Conservation (phyloP, 371 early-diverging fungal genomes). For the Parasitella parasitica region DNA sequence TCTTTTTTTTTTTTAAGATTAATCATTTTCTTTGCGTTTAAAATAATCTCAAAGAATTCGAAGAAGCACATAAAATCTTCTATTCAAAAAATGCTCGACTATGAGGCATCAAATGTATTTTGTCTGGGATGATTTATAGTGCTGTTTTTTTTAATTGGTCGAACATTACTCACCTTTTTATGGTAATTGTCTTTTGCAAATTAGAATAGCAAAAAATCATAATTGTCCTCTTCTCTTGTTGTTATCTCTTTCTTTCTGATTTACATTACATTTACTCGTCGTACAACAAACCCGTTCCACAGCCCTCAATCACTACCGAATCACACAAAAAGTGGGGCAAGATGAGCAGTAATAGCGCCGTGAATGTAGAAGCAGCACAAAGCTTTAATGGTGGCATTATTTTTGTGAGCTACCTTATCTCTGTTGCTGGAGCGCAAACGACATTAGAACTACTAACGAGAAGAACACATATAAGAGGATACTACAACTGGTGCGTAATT, state of each 20-base stretch:
- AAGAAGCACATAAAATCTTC: not conserved
- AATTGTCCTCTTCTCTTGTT: not conserved
- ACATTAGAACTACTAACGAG: slow-evolving; percentile 28
- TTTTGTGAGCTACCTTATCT: slow-evolving; percentile 23
- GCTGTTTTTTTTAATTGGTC: not conserved
- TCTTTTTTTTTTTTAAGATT: no score
- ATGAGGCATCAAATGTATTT: no score
- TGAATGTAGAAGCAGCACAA: slow-evolving; percentile 5
- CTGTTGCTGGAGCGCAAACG: slow-evolving; percentile 29
- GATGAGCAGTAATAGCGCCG: not conserved
- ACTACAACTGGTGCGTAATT: slow-evolving; percentile 24
- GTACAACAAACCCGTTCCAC: not conserved
- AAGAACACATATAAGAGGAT: slow-evolving; percentile 27
- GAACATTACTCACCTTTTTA: not conserved
- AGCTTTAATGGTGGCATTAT: slow-evolving; percentile 24
- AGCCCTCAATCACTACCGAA: not conserved
- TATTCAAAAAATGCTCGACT: no score
- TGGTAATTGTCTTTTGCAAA: not conserved
- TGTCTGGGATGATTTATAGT: no score
- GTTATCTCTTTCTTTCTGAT: not conserved
- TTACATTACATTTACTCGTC: not conserved
- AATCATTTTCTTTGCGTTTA: no score
- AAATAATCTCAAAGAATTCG: not conserved
- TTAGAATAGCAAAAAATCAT: not conserved
- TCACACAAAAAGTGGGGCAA: not conserved